Base-by-base conservation (phyloP, 2,329 filamentous ascomycete species). In the Bipolaris cookei region DNA sequence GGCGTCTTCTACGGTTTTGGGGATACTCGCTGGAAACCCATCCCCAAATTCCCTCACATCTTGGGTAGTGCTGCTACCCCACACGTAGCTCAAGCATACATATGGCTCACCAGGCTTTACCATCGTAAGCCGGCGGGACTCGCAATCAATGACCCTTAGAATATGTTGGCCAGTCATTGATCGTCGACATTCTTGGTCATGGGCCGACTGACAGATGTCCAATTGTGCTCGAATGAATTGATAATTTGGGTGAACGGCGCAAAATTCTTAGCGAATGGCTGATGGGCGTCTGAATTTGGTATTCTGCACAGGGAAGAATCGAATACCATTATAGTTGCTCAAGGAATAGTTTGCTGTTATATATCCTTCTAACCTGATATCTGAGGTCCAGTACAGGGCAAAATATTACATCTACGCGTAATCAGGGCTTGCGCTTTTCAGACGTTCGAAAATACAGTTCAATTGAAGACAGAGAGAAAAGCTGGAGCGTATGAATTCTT, bases 51-150 rank as follows among this genome's bases (percentile, higher is more conserved):
- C 16, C n/a, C 3, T n/a, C 8, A 3, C 14, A n/a, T 49, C 46
- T 4, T 39, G 8, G 30, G n/a, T n/a, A 38, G 5, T n/a, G 16
- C 18, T 6, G n/a, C 46, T 32, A 34, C 49, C 41, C 49, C 49
- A 52, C 2, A 52, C 41, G 21, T 45, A 52, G 32, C 49, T 52
- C 30, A 52, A 28, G 32, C 49, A 52, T 5, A 35, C 6, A 14
- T 52, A 52, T 28, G 28, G 8, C 1, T 39, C 4, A 10, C 10
- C 16, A 3, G n/a, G 14, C 3, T n/a, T 23, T 32, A 23, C 11
- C 8, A 2, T 13, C 13, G 39, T 18, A 20, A 49, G 21, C 16
- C 10, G 46, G n/a, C 35, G 46, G 13, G 23, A 32, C 3, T 30
- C 8, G 16, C 46, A 49, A 10, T 49, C 35, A 13, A 49, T 49